phyloP scores from a whole-genome alignment of 257 asterid species.

The Ilex aquifolium region DNA sequence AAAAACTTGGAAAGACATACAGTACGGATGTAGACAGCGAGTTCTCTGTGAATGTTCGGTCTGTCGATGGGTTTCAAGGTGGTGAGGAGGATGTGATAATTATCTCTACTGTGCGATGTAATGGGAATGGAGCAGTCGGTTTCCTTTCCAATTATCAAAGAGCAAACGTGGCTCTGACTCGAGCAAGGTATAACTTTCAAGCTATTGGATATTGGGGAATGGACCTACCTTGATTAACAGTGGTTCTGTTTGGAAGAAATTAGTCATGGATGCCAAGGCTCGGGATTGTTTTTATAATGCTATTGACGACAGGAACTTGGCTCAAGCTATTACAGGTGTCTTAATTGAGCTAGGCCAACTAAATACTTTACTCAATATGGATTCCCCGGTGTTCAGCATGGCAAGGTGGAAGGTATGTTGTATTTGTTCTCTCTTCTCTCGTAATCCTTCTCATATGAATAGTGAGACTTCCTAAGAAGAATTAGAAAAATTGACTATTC shows the following conservation, averaged over 20 bases:
- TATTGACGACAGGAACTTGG: neutral
- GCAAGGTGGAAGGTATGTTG: constrained; percentile 23
- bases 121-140: neutral
- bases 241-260: neutral
- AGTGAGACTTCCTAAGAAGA: too few relatives aligned
- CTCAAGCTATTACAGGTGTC: neutral
- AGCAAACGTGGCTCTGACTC: neutral
- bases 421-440: neutral
- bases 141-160: neutral
- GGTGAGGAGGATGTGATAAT: neutral
- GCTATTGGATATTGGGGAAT: neutral
- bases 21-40: neutral
- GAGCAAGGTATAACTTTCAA: neutral
- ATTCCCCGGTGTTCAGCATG: neutral
- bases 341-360: neutral
- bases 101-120: neutral
- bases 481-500: too few relatives aligned
- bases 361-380: neutral
- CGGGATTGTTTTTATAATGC: neutral
- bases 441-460: neutral
- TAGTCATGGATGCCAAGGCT: neutral
- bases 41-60: neutral
- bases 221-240: neutral
- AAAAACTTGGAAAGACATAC: neutral
- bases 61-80: neutral